Evolutionary conservation across 2,329 filamentous ascomycete species (phyloP).

Genomic region (Xylaria hypoxylon): DNA sequence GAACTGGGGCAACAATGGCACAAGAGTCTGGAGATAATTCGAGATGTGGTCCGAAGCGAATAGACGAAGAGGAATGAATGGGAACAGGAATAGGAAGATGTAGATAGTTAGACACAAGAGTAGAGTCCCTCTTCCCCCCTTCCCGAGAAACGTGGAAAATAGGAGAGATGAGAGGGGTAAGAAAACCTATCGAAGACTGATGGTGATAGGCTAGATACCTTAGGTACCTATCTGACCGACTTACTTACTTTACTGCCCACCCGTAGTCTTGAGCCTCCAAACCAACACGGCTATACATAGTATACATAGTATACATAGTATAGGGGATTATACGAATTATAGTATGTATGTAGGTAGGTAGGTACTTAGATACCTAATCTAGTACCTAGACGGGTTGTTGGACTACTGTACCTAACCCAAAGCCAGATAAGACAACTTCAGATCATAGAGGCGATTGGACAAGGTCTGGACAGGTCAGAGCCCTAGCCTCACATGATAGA

Average conservation of each 20-base stretch:
- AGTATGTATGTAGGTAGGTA: no score
- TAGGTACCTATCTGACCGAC: background rate
- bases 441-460: conserved; percentile 18
- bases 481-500: conserved; percentile 19
- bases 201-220: conserved; percentile 5
- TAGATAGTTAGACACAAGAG: background rate
- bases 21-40: conserved; percentile 6
- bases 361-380: background rate
- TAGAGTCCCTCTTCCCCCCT: background rate
- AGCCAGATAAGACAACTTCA: conserved; percentile 26
- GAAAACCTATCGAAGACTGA: background rate
- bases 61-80: conserved; percentile 1
- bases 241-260: no score
- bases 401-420: conserved; percentile 25
- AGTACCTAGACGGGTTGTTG: background rate
- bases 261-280: conserved; percentile 26
- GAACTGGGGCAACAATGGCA: conserved; percentile 19
- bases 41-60: background rate
- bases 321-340: background rate
- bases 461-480: background rate
- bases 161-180: background rate
- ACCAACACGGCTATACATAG: background rate
- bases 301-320: no score
- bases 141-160: background rate
- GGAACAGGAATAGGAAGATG: conserved; percentile 2